Evolutionary conservation across 164 flowering plant species (phyloP), one percentile per base, ranked within the genome.

Genomic region (Houttuynia cordata): DNA sequence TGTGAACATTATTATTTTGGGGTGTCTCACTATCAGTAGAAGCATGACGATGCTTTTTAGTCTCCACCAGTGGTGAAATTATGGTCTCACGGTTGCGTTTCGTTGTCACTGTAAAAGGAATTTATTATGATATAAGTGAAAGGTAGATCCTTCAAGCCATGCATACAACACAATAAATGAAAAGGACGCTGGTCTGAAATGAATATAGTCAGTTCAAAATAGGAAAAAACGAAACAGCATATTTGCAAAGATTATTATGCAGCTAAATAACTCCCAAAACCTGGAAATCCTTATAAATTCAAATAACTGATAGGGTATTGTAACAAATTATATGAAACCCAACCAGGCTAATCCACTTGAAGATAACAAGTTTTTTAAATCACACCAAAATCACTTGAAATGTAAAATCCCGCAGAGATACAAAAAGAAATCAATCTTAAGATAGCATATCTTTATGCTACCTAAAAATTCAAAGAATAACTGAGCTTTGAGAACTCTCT

Each of bases 11-110:
- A 45, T 45, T 17, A 45, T 14, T 8, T 45, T n/a, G n/a, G n/a
- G 49, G 17, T 12, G 49, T 45, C 49, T 45, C 49, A 30, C 37
- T 30, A 24, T 74, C 71, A 17, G 69, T 63, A 0, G 63, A 25
- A 7, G 56, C 24, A 58, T 45, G 65, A 56, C 67, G 72, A 39
- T 14, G 66, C 71, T 73, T 81, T 70, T 73, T 81, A 40, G 74
- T 62, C 63, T 68, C 79, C 8, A 67, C 70, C 68, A 73, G 67
- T 51, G 77, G 79, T 21, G 78, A 79, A 34, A 82, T 80, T 21
- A 73, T n/a, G 15, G 82, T 71, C 65, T 83, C 79, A 20, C 66
- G 69, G 47, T 53, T 75, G 21, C 88, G 83, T 73, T 88, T 88
- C 71, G 64, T 80, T 76, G 80, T 78, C 59, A 85, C 93, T 88